Conservation (phyloP, 257 asterid genomes). For the Ehretia macrophylla region DNA sequence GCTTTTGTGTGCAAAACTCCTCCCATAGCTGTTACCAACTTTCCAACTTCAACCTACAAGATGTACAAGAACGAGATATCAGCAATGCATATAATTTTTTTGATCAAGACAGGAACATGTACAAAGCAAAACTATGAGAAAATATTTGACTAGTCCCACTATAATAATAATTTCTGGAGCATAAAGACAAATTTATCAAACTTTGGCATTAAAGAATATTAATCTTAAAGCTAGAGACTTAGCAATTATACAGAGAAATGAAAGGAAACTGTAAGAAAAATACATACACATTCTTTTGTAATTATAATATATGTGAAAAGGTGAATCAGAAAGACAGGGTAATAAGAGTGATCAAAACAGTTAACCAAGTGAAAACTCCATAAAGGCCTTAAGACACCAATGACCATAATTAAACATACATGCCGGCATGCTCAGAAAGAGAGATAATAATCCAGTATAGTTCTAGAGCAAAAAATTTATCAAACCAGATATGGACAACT, state of each 20-base stretch:
- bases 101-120: not conserved
- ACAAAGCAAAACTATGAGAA: not conserved
- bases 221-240: not conserved
- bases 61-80: slow-evolving; percentile 6
- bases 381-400: not conserved
- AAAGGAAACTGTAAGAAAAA: not conserved
- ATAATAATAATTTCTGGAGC: no score
- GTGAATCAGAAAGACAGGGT: not conserved
- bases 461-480: no score
- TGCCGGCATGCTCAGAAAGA: not conserved
- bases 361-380: not conserved
- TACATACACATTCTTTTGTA: no score
- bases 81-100: no score
- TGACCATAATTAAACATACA: not conserved
- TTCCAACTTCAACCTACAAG: slow-evolving; percentile 62
- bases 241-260: no score
- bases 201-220: not conserved
- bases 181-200: not conserved
- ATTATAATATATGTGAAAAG: not conserved
- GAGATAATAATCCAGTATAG: no score
- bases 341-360: not conserved
- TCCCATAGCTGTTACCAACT: slow-evolving; percentile 87
- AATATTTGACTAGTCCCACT: no score
- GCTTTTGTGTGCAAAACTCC: slow-evolving; percentile 64
- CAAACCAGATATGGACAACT: no score